These are phyloP conservation scores for Capronia coronata DNA, from an alignment of 2,329 filamentous ascomycete genomes.

Conservation along the genomic window DNA sequence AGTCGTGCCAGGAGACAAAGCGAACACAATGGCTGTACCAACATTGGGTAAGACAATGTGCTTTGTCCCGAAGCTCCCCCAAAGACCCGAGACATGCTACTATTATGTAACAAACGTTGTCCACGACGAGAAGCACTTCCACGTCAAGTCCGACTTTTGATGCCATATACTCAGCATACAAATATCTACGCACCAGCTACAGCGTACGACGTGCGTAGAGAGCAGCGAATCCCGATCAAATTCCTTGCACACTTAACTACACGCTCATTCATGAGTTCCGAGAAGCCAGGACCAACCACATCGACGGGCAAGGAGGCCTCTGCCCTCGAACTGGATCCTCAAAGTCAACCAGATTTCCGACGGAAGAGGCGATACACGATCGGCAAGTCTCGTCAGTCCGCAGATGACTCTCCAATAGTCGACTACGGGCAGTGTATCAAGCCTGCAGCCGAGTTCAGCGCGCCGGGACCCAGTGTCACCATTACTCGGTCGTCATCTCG, in stretches of 20 bases:
- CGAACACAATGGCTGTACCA: conserved; percentile 5
- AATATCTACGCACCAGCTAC: too few species aligned
- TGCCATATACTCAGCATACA: too few species aligned
- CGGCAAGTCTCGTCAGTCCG: conserved; percentile 1
- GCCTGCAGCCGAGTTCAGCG: not conserved
- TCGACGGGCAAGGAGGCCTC: too few species aligned
- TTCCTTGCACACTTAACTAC: too few species aligned
- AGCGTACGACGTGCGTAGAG: too few species aligned
- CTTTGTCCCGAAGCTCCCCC: conserved; percentile 4
- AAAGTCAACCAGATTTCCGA: too few species aligned
- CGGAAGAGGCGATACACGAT: conserved; percentile 12
- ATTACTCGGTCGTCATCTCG: not conserved
- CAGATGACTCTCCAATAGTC: not conserved
- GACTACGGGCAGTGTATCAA: not conserved
- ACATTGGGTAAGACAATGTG: conserved; percentile 2
- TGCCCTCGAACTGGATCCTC: too few species aligned
- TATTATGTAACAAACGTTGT: not conserved
- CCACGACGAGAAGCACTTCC: not conserved
- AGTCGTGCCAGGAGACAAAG: not conserved
- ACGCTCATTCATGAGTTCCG: not conserved
- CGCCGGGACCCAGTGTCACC: not conserved
- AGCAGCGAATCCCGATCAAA: too few species aligned
- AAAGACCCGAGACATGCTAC: not conserved
- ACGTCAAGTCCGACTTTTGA: too few species aligned
- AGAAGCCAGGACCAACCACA: not conserved